Base-by-base conservation (phyloP, 208 protist species). In the Lotmaria passim region DNA sequence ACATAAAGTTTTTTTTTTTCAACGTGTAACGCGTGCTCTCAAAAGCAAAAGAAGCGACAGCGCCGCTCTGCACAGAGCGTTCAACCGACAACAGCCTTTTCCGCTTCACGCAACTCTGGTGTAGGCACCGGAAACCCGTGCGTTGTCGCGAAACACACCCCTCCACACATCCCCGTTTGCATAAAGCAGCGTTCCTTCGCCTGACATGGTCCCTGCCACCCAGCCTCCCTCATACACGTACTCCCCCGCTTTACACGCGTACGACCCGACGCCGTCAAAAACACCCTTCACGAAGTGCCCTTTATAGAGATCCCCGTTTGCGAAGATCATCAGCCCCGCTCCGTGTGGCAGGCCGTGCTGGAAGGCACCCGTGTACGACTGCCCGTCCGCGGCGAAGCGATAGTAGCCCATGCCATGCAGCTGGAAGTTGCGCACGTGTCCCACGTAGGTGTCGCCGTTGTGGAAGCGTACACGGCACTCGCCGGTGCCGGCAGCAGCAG, bases 151-250 rank as follows among this genome's bases (percentile, higher is more conserved):
- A 60, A 92, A 87, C 11, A 53, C 51, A 15, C 89, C 89, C 19
- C 80, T 63, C 86, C 86, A 94, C 21, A 89, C 75, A 68, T 91
- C 85, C n/a, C 87, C 87, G 33, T 93, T 90, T 7, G 71, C 68
- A 73, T 87, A 95, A 47, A 67, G 66, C 28, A 95, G 31, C 11
- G 61, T 79, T 11, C 87, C 90, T 7, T 65, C 46, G 1, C 91
- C 91, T 43, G 91, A 64, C 75, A 91, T 90, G 24, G 63, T 59
- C 0, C 87, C 91, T 7, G 72, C 70, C 31, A 66, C 21, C 90
- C 90, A 95, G 48, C 55, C 59, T 3, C 88, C 88, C 36, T 94
- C 89, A 56, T 89, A 96, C 41, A 81, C 60, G 68, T 85, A 89
- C 7, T 17, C 56, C 23, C 76, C 73, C 30, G 43, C 68, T 36